Conservation (phyloP, 805 yeast genomes). For the Candida endomychidarum region DNA sequence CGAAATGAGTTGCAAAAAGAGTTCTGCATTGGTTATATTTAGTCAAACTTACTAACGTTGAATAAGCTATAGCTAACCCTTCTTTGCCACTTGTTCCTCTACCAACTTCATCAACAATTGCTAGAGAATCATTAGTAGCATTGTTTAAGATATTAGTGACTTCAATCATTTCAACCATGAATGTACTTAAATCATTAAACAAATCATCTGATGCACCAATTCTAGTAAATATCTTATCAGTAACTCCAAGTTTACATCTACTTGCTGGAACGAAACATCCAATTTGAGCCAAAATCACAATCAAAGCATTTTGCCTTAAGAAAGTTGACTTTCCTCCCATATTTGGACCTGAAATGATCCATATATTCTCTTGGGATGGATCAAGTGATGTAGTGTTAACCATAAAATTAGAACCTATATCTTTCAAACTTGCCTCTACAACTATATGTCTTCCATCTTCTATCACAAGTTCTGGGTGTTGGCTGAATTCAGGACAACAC, state of each 20-base stretch:
- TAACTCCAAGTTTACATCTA: slow-evolving; percentile 58
- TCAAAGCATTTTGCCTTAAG: slow-evolving; percentile 71
- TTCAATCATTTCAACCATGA: slow-evolving; percentile 79
- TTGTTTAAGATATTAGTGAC: slow-evolving; percentile 56
- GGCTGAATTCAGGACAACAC: slow-evolving; percentile 62
- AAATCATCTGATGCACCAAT: slow-evolving; percentile 87
- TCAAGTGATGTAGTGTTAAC: slow-evolving; percentile 36
- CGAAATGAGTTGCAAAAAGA: slow-evolving; percentile 88
- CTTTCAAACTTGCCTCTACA: slow-evolving; percentile 71
- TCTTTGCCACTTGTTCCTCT: slow-evolving; percentile 85
- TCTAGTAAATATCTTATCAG: slow-evolving; percentile 77
- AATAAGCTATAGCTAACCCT: slow-evolving; percentile 83
- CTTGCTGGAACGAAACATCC: slow-evolving; percentile 72
- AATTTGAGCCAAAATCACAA: slow-evolving; percentile 61
- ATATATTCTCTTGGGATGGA: slow-evolving; percentile 16
- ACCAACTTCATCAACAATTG: slow-evolving; percentile 75
- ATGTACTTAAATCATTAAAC: slow-evolving; percentile 75
- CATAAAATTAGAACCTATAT: slow-evolving; percentile 47
- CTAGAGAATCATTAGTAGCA: slow-evolving; percentile 59
- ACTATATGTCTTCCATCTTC: slow-evolving; percentile 77
- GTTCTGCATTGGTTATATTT: slow-evolving; percentile 61
- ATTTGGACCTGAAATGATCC: slow-evolving; percentile 80
- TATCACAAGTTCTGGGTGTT: slow-evolving; percentile 47
- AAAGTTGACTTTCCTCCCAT: slow-evolving; percentile 88
- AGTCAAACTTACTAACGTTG: slow-evolving; percentile 59